Conservation (phyloP, 495 filamentous ascomycete species). For the Pyrenula massariospora region DNA sequence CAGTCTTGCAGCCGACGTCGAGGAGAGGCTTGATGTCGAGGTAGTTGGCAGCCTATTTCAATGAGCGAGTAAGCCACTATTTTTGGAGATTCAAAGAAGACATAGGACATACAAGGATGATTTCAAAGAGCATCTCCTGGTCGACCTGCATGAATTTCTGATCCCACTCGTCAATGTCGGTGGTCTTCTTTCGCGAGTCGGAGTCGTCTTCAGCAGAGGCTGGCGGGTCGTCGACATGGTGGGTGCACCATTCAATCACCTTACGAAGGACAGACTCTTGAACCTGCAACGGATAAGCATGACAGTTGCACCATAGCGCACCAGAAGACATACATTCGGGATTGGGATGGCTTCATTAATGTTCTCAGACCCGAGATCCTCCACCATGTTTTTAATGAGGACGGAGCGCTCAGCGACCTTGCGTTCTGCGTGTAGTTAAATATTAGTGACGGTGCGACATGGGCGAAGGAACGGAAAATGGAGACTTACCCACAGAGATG, state of each 20-base stretch:
- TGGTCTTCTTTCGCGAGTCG: constrained; percentile 92
- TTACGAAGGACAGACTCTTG: constrained; percentile 89
- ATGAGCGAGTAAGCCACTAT: background rate
- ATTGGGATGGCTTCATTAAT: constrained; percentile 64
- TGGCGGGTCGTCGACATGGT: constrained; percentile 81
- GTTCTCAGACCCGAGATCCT: constrained; percentile 69
- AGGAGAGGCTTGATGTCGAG: constrained; percentile 61
- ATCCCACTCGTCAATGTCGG: constrained; percentile 98
- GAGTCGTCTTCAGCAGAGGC: constrained; percentile 72
- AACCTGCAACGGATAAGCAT: constrained; percentile 40
- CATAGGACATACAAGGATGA: constrained; percentile 67
- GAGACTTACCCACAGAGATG: constrained; percentile 41
- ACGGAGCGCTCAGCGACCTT: constrained; percentile 82
- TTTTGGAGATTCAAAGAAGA: background rate
- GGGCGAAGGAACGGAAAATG: background rate
- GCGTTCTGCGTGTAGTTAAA: constrained; percentile 43
- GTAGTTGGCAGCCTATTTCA: constrained; percentile 57
- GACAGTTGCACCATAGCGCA: background rate
- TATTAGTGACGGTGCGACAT: constrained; percentile 9
- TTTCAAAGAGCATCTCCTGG: constrained; percentile 99
- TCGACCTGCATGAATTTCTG: constrained; percentile 99
- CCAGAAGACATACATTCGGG: constrained; percentile 57
- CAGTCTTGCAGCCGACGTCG: constrained; percentile 56
- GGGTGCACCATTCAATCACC: constrained; percentile 94
- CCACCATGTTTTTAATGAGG: constrained; percentile 95